These are phyloP conservation scores for Chrysoporthe cubensis DNA, from an alignment of 2,329 filamentous ascomycete genomes.

Conservation along the genomic window DNA sequence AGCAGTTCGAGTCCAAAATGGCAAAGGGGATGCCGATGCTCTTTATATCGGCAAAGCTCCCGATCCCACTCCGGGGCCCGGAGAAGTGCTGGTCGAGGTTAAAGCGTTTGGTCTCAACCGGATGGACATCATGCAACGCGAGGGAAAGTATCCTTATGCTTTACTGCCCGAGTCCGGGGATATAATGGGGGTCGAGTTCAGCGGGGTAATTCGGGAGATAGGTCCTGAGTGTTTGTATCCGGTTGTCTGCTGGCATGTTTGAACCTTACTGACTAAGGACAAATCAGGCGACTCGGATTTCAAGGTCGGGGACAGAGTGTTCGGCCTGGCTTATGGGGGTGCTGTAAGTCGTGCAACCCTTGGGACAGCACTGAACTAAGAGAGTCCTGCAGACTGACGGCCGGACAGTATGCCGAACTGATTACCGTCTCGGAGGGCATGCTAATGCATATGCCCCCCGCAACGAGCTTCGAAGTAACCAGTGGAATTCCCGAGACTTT, in stretches of 20 bases:
- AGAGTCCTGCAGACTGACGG: background rate
- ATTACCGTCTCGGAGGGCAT: constrained; percentile 6
- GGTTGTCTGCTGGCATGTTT: background rate
- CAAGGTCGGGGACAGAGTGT: constrained; percentile 1
- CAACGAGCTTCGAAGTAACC: constrained; percentile 1
- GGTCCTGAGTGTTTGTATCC: constrained; percentile 24
- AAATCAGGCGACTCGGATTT: constrained; percentile 4
- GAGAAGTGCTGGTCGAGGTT: constrained; percentile 21
- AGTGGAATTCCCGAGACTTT: constrained; percentile 15
- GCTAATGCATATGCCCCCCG: constrained; percentile 5
- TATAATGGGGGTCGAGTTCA: constrained; percentile 28
- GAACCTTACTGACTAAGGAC: background rate
- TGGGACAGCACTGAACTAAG: background rate
- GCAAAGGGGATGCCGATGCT: constrained; percentile 1
- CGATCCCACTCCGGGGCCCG: constrained; percentile 15
- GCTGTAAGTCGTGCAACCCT: constrained; percentile 6
- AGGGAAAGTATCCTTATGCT: constrained; percentile 28
- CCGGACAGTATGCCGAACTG: constrained; percentile 5
- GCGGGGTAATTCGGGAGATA: constrained; percentile 20
- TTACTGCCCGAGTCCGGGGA: constrained; percentile 27
- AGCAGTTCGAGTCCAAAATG: background rate
- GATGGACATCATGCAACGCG: constrained; percentile 30
- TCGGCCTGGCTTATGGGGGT: constrained; percentile 10
- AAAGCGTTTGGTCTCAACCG: constrained; percentile 29
- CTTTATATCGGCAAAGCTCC: constrained; percentile 9